phyloP scores from a whole-genome alignment of 2,329 filamentous ascomycete species.

The Fusarium succisae region DNA sequence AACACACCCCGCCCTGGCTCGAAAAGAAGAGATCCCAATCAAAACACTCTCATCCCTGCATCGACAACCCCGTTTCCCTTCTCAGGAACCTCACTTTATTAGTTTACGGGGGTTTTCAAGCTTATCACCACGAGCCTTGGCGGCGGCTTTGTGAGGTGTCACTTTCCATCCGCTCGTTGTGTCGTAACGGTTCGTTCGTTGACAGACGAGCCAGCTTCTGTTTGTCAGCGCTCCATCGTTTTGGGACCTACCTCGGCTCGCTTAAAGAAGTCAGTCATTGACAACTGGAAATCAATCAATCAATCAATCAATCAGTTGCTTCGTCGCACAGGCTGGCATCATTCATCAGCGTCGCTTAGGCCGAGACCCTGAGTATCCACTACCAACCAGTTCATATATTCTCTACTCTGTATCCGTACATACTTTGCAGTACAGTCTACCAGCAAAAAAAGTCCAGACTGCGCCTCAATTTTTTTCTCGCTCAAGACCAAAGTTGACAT shows the following conservation, averaged over 20 bases:
- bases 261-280: not conserved
- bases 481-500: slow-evolving; percentile 5
- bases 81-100: slow-evolving; percentile 3
- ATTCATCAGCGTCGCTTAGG: slow-evolving; percentile 2
- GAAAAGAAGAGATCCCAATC: slow-evolving; percentile 14
- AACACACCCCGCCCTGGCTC: slow-evolving; percentile 13
- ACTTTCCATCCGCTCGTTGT: slow-evolving; percentile 7
- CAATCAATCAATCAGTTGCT: not conserved
- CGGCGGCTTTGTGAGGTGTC: slow-evolving; percentile 20
- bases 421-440: not conserved
- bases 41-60: slow-evolving; percentile 18
- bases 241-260: slow-evolving; percentile 22
- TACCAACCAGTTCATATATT: not conserved
- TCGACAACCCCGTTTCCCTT: not conserved
- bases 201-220: not conserved
- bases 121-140: slow-evolving; percentile 7
- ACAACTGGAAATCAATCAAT: slow-evolving; percentile 4
- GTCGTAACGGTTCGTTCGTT: slow-evolving; percentile 3
- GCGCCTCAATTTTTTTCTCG: slow-evolving; percentile 22
- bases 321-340: not conserved
- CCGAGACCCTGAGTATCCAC: not conserved
- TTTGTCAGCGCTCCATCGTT: slow-evolving; percentile 8
- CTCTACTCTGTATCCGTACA: not conserved
- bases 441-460: slow-evolving; percentile 16
- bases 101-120: not conserved